Evolutionary conservation across 495 filamentous ascomycete species (phyloP), one percentile per base, ranked within the genome.

Genomic region (Evernia prunastri): DNA sequence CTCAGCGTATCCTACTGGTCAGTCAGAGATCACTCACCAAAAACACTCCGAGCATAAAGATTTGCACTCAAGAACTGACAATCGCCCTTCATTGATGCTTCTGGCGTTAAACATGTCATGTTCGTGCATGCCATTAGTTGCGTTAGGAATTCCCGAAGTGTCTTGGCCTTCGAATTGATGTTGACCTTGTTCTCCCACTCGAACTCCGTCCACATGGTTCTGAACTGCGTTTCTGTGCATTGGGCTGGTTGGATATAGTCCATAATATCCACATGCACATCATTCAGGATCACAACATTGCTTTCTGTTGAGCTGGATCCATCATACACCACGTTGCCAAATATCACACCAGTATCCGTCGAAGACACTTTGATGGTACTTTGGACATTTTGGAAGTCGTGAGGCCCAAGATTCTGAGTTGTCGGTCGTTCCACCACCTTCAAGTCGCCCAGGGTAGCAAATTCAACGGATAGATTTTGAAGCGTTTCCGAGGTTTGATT

Each of bases 151-250:
- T 95, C 92, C 56, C 95, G 84, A 60, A 99, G 80, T 36, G 80
- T 88, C 82, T 95, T 95, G 67, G 91, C 92, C 80, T 97, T 96
- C 67, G 89, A 92, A 75, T 96, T 96, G 78, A 97, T 97, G 78
- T 97, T 97, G 72, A 99, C 94, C 84, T 99, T 99, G 80, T 99
- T 99, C 81, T 99, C 95, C 95, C 95, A 99, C 76, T 99, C 95
- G 66, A 99, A 99, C 71, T 99, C 95, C 39, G 95, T 97, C 95
- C 95, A 99, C 95, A 99, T 99, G 29, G 91, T 96, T 42, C 95
- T 85, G 86, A 99, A 99, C 72, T 97, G 91, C 40, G 93, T 97
- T 80, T 99, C 95, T 18, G 90, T 92, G 80, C 95, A 99, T 49
- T 90, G 83, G 17, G 94, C 95, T 11, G 95, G 95, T 71, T 97